Base-by-base conservation (phyloP, 163 green algal species). In the Coccomyxa subellipsoidea region DNA sequence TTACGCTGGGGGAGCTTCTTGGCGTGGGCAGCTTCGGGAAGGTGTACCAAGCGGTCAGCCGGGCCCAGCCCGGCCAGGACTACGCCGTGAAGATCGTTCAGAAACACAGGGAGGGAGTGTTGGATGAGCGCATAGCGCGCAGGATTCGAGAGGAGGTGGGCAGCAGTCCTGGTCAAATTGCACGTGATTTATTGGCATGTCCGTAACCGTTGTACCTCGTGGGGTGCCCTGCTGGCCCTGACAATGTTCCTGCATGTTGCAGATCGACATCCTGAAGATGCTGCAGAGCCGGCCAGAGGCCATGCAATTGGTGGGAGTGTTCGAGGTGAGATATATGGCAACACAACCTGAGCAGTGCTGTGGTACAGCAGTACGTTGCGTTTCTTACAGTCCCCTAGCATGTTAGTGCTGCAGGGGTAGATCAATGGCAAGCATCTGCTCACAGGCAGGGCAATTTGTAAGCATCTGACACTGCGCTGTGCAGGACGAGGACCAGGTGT, bases 11-110 rank as follows among this genome's bases (percentile, higher is more conserved):
- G 10, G 78, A 86, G 18, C 71, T 80, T 39, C 69, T 87, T 27
- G 83, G 83, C 5, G 77, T 54, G 21, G 83, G 83, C 66, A 81
- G 66, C 53, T 87, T 87, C 84, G 83, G 83, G 18, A 87, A 69
- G 34, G 83, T 87, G 0, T 76, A 77, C 40, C 34, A 66, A 5
- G 83, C 59, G 2, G 80, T 73, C 15, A 47, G 82, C 25, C 70
- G 35, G 10, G 12, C 54, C 2, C 82, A 23, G 7, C 72, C 27
- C 21, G 54, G 40, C 31, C 32, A 71, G 31, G 83, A 87, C n/a
- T 78, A 40, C 31, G 83, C 83, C 18, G 83, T 79, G 23, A 87
- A 87, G 36, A 54, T 83, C 1, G 81, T 87, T 23, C 80, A 75
- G 7, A 87, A 87, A 37, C 39, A 84, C 32, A 38, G 77, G 8